Evolutionary conservation across 495 filamentous ascomycete genomes (phyloP).

Genomic region (Bathelium albidoporum): DNA sequence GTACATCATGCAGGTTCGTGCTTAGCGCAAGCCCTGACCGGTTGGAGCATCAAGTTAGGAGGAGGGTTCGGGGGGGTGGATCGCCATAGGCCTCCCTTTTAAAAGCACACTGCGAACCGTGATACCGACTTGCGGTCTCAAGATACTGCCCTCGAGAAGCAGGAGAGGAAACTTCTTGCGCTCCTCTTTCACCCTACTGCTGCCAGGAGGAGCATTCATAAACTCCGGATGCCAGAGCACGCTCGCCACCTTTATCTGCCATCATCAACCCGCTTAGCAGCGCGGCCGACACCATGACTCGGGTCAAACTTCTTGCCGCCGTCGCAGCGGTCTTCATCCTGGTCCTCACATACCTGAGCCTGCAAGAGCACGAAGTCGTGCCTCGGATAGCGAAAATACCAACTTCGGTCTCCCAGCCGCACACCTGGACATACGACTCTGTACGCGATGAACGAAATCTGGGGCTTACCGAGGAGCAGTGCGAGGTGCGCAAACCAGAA

Average conservation of each 20-base stretch:
- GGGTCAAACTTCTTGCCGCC: neutral
- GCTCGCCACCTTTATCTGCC: neutral
- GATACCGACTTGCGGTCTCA: too few relatives aligned
- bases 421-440: slow-evolving; percentile 7
- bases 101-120: too few relatives aligned
- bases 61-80: too few relatives aligned
- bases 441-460: slow-evolving; percentile 10
- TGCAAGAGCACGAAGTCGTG: neutral
- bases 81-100: too few relatives aligned
- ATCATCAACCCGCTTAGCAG: neutral
- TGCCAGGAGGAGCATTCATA: too few relatives aligned
- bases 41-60: too few relatives aligned
- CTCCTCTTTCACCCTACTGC: too few relatives aligned
- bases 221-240: neutral
- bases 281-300: neutral
- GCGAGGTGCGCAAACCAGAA: slow-evolving; percentile 7
- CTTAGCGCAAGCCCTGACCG: too few relatives aligned
- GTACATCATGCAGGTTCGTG: too few relatives aligned
- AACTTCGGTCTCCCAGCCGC: neutral
- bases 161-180: too few relatives aligned
- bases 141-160: too few relatives aligned
- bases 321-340: neutral
- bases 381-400: neutral
- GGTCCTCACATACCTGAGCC: neutral
- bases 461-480: slow-evolving; percentile 11